Conservation (phyloP, 768 basidiomycete genomes). For the Boletellus ananas region DNA sequence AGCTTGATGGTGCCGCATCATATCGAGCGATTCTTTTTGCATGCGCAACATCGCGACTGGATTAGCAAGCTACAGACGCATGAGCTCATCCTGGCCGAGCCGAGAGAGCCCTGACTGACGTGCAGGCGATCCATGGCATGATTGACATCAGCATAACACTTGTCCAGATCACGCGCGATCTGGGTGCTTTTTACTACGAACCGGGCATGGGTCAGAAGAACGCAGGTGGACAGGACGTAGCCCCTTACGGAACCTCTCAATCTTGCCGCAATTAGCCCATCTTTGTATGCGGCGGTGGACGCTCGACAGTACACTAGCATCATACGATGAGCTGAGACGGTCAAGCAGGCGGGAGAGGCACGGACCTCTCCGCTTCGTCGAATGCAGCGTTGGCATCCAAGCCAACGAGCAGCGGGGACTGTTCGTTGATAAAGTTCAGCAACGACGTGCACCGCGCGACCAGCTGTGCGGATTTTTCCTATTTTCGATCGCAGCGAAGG, state of each 20-base stretch:
- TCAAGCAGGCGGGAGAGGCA: neutral
- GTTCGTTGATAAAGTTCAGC: constrained; percentile 38
- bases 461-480: constrained; percentile 44
- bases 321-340: neutral
- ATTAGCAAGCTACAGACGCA: constrained; percentile 16
- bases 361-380: constrained; percentile 46
- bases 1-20: constrained; percentile 28
- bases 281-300: constrained; percentile 37
- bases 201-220: constrained; percentile 3
- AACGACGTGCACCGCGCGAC: constrained; percentile 40
- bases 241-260: constrained; percentile 39
- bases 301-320: constrained; percentile 38
- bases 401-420: constrained; percentile 36
- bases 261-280: constrained; percentile 38
- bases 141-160: constrained; percentile 41
- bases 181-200: constrained; percentile 42
- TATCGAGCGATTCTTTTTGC: constrained; percentile 27
- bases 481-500: constrained; percentile 2
- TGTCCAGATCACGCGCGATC: constrained; percentile 44
- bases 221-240: neutral
- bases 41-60: constrained; percentile 26
- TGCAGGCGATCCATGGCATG: constrained; percentile 41
- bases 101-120: constrained; percentile 26
- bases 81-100: neutral
- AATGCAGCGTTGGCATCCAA: constrained; percentile 37